These are phyloP conservation scores for Trametes cinnabarina DNA, from an alignment of 768 basidiomycete species.

Conservation along the genomic window DNA sequence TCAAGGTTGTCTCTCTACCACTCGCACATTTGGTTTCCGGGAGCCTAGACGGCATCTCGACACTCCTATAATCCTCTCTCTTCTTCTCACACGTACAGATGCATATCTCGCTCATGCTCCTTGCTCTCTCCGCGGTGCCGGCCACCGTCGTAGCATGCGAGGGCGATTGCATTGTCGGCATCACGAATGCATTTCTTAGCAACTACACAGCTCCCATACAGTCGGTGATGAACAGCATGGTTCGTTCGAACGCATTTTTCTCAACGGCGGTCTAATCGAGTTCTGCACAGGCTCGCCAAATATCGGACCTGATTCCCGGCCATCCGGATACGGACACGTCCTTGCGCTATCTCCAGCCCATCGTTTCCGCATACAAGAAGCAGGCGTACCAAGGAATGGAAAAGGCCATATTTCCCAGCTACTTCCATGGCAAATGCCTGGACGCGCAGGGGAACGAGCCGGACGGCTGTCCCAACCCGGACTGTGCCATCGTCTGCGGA, in stretches of 20 bases:
- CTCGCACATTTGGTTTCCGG: neutral
- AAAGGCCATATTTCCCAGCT: constrained; percentile 61
- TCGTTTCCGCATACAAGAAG: constrained; percentile 46
- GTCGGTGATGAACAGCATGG: constrained; percentile 41
- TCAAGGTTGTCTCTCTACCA: constrained; percentile 2
- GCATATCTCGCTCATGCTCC: constrained; percentile 19
- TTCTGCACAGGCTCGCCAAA: constrained; percentile 35
- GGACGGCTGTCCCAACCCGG: constrained; percentile 72
- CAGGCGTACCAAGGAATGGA: constrained; percentile 45
- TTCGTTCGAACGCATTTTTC: constrained; percentile 27
- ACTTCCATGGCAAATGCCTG: constrained; percentile 77
- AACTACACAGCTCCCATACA: constrained; percentile 49
- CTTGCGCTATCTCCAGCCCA: constrained; percentile 42
- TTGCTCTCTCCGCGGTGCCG: constrained; percentile 29
- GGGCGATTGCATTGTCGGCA: constrained; percentile 62
- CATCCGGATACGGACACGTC: constrained; percentile 21
- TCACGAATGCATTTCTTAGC: constrained; percentile 52
- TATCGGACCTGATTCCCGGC: constrained; percentile 35
- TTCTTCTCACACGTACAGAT: constrained; percentile 9
- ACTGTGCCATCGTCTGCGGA: constrained; percentile 76
- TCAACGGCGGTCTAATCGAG: constrained; percentile 6
- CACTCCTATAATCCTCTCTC: neutral
- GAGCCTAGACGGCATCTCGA: constrained; percentile 7
- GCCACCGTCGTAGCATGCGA: constrained; percentile 58
- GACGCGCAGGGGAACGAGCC: constrained; percentile 53